Evolutionary conservation across 768 basidiomycete genomes (phyloP).

Genomic region (Boletus vinaceobasis): DNA sequence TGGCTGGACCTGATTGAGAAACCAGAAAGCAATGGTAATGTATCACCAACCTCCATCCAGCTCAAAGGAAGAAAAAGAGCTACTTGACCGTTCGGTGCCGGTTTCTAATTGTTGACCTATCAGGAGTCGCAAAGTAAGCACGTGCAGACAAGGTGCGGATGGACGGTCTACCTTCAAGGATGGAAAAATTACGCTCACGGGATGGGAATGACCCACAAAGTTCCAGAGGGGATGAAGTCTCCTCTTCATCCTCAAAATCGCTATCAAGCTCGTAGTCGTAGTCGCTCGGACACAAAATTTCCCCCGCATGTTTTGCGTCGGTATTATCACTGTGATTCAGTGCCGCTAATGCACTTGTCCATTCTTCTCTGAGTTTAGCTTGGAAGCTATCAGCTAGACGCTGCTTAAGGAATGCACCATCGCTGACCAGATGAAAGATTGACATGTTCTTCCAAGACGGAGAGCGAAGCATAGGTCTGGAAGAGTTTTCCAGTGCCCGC

Average conservation of each 20-base stretch:
- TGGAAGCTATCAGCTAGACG: not conserved
- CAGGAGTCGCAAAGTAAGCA: not conserved
- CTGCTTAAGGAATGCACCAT: not conserved
- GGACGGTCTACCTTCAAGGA: not conserved
- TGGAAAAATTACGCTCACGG: not conserved
- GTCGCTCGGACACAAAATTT: constrained; percentile 5
- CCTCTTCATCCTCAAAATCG: constrained; percentile 24
- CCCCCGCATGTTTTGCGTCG: not conserved
- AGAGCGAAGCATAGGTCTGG: constrained; percentile 15
- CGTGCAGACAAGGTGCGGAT: not conserved
- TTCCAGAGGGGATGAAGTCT: not conserved
- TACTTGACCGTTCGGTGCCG: not conserved
- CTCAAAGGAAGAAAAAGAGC: constrained; percentile 11
- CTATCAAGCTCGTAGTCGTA: constrained; percentile 25
- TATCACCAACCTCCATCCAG: constrained; percentile 5
- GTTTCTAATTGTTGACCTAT: constrained; percentile 8
- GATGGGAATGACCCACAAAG: not conserved
- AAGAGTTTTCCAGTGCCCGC: not conserved
- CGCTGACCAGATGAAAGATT: constrained; percentile 9
- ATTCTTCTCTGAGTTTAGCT: constrained; percentile 9
- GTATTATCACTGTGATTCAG: not conserved
- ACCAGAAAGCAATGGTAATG: not conserved
- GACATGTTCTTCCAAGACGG: constrained; percentile 10
- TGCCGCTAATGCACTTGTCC: constrained; percentile 5
- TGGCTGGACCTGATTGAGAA: constrained; percentile 11